Percentiles rank a stretch among this genome's conserved stretches.
phyloP scores from a whole-genome alignment of 192 early-diverging fungal species.

The Linnemannia exigua region DNA sequence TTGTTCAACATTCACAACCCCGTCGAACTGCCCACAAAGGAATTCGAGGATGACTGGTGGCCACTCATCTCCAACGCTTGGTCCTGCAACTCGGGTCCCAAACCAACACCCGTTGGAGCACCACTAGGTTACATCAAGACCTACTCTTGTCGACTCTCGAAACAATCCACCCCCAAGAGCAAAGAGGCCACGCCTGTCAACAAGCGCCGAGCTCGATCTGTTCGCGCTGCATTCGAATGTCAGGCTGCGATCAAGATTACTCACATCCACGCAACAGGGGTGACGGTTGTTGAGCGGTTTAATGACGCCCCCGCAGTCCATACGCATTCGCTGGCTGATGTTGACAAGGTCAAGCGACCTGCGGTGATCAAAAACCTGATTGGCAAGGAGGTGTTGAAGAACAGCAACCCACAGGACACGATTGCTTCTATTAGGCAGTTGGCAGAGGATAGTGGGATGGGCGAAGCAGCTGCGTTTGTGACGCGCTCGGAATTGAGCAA shows the following conservation, averaged over 20 bases:
- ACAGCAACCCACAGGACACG: neutral
- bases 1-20: conserved; percentile 18
- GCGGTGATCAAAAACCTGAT: conserved; percentile 1
- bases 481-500: neutral
- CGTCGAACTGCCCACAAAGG: conserved; percentile 20
- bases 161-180: neutral
- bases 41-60: conserved; percentile 31
- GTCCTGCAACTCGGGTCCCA: neutral
- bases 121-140: neutral
- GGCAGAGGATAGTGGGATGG: neutral
- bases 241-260: neutral
- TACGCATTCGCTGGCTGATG: neutral
- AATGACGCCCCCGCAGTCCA: neutral
- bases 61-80: conserved; percentile 26
- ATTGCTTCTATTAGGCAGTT: neutral
- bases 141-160: neutral
- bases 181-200: neutral
- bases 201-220: neutral
- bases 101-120: neutral
- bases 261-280: neutral
- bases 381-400: neutral
- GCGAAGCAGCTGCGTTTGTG: neutral
- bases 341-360: neutral
- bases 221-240: neutral
- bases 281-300: neutral